Evolutionary conservation across 2,329 filamentous ascomycete species (phyloP), one percentile per base, ranked within the genome.

Genomic region (Nannizziopsis barbatae): DNA sequence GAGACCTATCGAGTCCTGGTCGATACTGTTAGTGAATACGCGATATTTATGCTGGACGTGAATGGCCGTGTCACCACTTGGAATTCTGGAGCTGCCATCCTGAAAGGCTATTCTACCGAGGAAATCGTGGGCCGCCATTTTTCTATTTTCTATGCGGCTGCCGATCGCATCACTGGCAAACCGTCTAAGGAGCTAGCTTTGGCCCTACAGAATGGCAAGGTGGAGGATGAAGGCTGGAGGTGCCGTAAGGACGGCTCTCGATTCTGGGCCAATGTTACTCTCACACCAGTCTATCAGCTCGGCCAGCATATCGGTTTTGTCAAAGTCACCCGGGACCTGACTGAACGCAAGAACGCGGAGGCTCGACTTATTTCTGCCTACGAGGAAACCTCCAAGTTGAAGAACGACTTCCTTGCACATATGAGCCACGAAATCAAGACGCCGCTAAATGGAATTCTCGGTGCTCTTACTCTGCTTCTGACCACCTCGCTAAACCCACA

Each of bases 341-440:
- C 74, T 0, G 75, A 79, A 55, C 68, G 75, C 20, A 74, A 74
- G 49, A 72, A 71, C 38, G 71, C 73, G 10, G 76, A 80, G 57
- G 62, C 70, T n/a, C 71, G 71, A 2, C 61, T 79, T 14, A 75
- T 79, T 38, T 62, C 71, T 9, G 76, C 75, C 1, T 79, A 75
- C 53, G 77, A 81, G 56, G 77, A 81, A 60, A 73, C 76, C n/a
- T 74, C 75, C n/a, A 75, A 75, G 54, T 61, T 81, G 50, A 81
- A 81, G 59, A 76, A 72, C 3, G 75, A 79, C 27, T 81, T 81
- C 53, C 60, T 80, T 20, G 76, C 75, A 45, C 79, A 81, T 57
- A 81, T 81, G 73, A 75, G 71, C 42, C 79, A 82, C 56, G 78
- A 81, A 58, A 77, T 81, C 48, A 71, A 78, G 37, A 82, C 78